Conservation (phyloP, 768 basidiomycete genomes). For the Fomitopsis pulvina region DNA sequence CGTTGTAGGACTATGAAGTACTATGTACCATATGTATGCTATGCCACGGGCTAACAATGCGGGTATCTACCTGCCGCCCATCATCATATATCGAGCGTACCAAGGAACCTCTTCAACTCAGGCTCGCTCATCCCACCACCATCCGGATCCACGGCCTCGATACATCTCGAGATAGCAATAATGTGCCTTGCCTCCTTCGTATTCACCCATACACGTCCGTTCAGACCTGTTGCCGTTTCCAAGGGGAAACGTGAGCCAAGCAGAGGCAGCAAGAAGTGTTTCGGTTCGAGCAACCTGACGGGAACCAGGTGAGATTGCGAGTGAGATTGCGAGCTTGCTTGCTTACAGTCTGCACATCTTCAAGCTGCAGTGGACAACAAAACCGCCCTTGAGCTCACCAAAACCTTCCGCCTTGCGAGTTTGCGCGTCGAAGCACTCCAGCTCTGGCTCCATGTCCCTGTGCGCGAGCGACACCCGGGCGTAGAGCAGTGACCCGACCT, state of each 20-base stretch:
- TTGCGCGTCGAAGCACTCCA: slow-evolving; percentile 94
- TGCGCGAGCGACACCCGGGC: slow-evolving; percentile 91
- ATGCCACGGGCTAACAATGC: not conserved
- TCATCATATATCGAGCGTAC: slow-evolving; percentile 34
- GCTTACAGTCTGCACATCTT: slow-evolving; percentile 82
- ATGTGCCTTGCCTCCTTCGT: slow-evolving; percentile 67
- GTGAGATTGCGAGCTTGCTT: not conserved
- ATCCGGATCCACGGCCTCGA: slow-evolving; percentile 77
- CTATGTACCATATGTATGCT: not conserved
- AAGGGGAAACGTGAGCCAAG: slow-evolving; percentile 80
- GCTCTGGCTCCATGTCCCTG: slow-evolving; percentile 96
- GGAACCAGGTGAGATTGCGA: slow-evolving; percentile 1
- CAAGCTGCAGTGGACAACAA: slow-evolving; percentile 74
- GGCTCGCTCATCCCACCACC: slow-evolving; percentile 54
- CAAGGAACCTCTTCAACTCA: slow-evolving; percentile 46
- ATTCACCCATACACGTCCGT: slow-evolving; percentile 88
- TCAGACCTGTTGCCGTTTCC: slow-evolving; percentile 85
- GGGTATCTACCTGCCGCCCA: not conserved
- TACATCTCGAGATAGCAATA: slow-evolving; percentile 70
- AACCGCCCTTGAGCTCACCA: slow-evolving; percentile 89
- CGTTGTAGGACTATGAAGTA: slow-evolving; percentile 3
- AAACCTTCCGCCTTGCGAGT: slow-evolving; percentile 90
- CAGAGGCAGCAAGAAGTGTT: slow-evolving; percentile 75
- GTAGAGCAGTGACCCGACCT: slow-evolving; percentile 91
- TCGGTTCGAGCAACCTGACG: slow-evolving; percentile 68